A percentile compares a stretch with the other conserved stretches of the same genome.
These are phyloP conservation scores for Backusella parvicylindrica DNA, from an alignment of 192 early-diverging fungal species.

Conservation along the genomic window DNA sequence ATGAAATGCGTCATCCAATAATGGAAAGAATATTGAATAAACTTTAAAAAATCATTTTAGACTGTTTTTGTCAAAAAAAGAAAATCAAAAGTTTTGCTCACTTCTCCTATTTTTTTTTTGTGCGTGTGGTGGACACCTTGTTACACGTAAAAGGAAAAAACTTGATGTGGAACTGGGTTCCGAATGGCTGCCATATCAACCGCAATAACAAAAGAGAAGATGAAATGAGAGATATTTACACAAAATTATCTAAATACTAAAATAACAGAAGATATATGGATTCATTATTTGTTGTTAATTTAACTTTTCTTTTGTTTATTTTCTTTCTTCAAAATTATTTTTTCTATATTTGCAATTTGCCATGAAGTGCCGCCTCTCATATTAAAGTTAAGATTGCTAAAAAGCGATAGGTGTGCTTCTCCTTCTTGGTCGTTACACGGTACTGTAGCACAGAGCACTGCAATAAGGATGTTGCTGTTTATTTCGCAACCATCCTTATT, in stretches of 20 bases:
- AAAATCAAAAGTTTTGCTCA: not conserved
- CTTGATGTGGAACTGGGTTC: conserved; percentile 1
- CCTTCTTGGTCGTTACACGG: not conserved
- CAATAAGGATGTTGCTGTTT: not conserved
- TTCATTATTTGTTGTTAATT: not conserved
- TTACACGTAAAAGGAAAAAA: not conserved
- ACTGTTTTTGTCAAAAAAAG: not conserved
- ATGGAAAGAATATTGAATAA: not conserved
- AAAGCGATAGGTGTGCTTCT: not conserved
- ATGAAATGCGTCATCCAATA: not conserved
- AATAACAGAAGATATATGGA: not conserved
- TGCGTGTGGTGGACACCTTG: not conserved
- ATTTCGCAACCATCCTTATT: not conserved
- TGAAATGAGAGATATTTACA: not conserved
- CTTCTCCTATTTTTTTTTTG: not conserved
- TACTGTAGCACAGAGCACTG: not conserved
- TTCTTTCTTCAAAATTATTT: not conserved
- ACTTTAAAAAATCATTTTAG: not conserved
- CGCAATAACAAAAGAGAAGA: not conserved
- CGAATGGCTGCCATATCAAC: not conserved
- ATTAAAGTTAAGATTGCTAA: not conserved
- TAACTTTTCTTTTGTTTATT: not conserved
- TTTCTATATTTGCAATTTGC: not conserved
- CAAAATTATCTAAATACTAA: not conserved
- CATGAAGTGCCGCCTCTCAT: not conserved